Base-by-base conservation (phyloP, 2,329 filamentous ascomycete species). In the Colletotrichum musae region DNA sequence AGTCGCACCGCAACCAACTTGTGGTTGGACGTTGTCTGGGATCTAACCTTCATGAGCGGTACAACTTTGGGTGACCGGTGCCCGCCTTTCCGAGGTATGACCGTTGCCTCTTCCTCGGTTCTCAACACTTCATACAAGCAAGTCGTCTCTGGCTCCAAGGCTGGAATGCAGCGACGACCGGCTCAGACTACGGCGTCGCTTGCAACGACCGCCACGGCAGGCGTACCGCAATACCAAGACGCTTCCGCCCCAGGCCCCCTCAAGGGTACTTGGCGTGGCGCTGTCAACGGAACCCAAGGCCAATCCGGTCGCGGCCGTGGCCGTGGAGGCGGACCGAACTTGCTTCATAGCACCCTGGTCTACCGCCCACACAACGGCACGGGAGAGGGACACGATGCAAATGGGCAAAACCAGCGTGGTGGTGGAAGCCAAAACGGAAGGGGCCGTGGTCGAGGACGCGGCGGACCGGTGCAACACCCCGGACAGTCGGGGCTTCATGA, bases 11-110 rank as follows among this genome's bases (percentile, higher is more conserved):
- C 94, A 21, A 93, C 93, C 64, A 92, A 92, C 28, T 89, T 93
- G 54, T 87, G 98, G 67, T 86, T 99, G 45, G 96, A 99, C 78
- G 89, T 98, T 66, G 91, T 99, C 7, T 99, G 97, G 81, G 97
- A 99, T 78, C 89, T 90, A 13, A 93, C 94, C 0, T 99, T 99
- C 81, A 98, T 99, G 95, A 97, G 94, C 77, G 96, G 96, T 71
- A 98, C 95, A 2, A 96, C 93, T 0, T 87, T 99, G 16, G 93
- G 94, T 68, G 94, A 95, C 65, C 92, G 96, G 68, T 97, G 95
- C 77, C 94, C 94, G 28, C 91, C 94, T 45, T 99, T 99, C 89
- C 91, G 95, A 43, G 96, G 96, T 60, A 95, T 96, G 78, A 98
- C 96, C 0, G 94, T 99, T 4, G 90, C 94, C 2, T 89, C 92